Percentiles rank a stretch among this genome's conserved stretches.
phyloP scores from a whole-genome alignment of 208 protist genomes.

The Naegleria fowleri region DNA sequence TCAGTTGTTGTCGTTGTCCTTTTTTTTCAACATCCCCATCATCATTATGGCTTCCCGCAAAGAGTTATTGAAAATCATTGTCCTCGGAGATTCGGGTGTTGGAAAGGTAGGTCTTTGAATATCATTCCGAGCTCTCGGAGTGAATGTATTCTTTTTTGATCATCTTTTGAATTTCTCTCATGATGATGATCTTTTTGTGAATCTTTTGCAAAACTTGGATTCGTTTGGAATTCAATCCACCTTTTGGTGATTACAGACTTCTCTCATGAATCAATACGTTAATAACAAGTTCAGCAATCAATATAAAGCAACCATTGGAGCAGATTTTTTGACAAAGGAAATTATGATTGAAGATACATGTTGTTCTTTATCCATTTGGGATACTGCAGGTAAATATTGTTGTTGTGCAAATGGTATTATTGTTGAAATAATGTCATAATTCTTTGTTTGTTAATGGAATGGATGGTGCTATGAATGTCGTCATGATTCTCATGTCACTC shows the following conservation, averaged over 20 bases:
- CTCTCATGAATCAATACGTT: slow-evolving; percentile 79
- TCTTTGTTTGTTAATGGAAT: no score
- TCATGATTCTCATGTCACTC: no score
- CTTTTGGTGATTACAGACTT: slow-evolving; percentile 52
- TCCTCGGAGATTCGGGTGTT: slow-evolving; percentile 81
- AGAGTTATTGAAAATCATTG: slow-evolving; percentile 73
- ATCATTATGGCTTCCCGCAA: neutral
- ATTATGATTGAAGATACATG: slow-evolving; percentile 89
- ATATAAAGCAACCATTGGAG: slow-evolving; percentile 99
- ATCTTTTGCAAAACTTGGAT: no score
- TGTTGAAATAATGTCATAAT: no score
- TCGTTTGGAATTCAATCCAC: no score
- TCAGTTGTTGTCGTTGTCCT: no score
- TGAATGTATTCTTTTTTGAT: no score
- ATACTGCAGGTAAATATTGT: slow-evolving; percentile 55
- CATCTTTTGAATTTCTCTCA: no score
- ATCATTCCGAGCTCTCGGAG: no score
- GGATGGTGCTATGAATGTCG: no score
- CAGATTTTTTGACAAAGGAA: slow-evolving; percentile 97
- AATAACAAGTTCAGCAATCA: slow-evolving; percentile 81
- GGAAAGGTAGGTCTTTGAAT: slow-evolving; percentile 84
- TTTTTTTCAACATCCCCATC: no score
- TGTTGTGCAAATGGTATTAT: no score
- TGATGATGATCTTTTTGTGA: slow-evolving; percentile 40
- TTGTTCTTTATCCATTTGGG: slow-evolving; percentile 11